A percentile compares a stretch with the other conserved stretches of the same genome.
Conservation (phyloP, 371 early-diverging fungal species). For the Lichtheimia hyalospora region DNA sequence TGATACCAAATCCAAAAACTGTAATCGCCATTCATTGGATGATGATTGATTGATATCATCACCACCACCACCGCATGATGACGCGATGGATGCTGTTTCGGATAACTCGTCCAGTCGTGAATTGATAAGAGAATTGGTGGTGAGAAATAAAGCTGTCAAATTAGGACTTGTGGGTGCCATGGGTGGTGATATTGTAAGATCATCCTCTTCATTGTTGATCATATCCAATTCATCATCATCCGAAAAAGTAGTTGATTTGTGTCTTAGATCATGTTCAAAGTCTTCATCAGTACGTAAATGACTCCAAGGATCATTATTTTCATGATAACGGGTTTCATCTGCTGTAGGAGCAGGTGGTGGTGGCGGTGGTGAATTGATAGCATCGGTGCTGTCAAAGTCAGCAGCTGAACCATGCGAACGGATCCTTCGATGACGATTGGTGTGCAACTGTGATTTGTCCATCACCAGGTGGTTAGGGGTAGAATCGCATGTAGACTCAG, state of each 20-base stretch:
- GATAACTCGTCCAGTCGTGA: constrained; percentile 39
- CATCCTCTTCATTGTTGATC: constrained; percentile 1
- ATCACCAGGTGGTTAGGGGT: background rate
- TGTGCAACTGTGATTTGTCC: background rate
- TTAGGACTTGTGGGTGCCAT: constrained; percentile 22
- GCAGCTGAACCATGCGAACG: constrained; percentile 12
- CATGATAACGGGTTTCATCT: constrained; percentile 2
- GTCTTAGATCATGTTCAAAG: constrained; percentile 7
- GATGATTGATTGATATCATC: constrained; percentile 13
- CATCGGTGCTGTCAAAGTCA: background rate
- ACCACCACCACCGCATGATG: constrained; percentile 7
- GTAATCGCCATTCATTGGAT: constrained; percentile 24
- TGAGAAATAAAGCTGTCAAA: constrained; percentile 28
- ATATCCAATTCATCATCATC: background rate
- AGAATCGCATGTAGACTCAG: background rate
- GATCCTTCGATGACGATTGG: constrained; percentile 12
- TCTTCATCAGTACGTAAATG: constrained; percentile 20
- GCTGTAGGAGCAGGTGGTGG: constrained; percentile 16
- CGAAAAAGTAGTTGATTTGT: background rate
- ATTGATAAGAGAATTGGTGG: constrained; percentile 38
- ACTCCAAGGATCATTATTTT: constrained; percentile 14
- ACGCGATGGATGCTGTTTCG: constrained; percentile 29
- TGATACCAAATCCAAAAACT: constrained; percentile 25
- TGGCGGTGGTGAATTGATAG: constrained; percentile 17
- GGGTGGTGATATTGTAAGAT: background rate